Conservation (phyloP, 2,329 filamentous ascomycete genomes). For the Cytospora leucostoma region DNA sequence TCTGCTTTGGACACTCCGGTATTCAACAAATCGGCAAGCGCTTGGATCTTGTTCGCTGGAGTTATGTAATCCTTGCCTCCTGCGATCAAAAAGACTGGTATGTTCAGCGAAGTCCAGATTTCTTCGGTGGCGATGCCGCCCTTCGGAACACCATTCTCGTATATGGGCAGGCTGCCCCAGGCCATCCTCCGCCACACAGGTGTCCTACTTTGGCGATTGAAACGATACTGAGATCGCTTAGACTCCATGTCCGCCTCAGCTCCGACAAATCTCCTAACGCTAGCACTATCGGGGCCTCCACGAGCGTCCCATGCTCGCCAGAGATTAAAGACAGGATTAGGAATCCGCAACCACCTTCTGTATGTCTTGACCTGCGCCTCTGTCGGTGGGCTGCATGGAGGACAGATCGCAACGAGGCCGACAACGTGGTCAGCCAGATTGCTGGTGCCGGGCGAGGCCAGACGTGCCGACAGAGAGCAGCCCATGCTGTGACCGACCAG, state of each 20-base stretch:
- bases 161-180: constrained; percentile 66
- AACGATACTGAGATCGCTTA: constrained; percentile 67
- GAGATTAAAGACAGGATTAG: constrained; percentile 71
- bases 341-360: constrained; percentile 65
- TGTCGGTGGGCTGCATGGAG: constrained; percentile 64
- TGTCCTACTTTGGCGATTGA: constrained; percentile 82
- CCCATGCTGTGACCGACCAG: constrained; percentile 91
- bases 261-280: constrained; percentile 77
- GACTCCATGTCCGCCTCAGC: constrained; percentile 64
- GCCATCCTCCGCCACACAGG: constrained; percentile 82
- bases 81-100: constrained; percentile 77
- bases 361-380: constrained; percentile 53
- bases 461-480: constrained; percentile 71
- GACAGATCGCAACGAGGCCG: constrained; percentile 81
- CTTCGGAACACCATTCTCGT: constrained; percentile 51
- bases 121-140: constrained; percentile 70
- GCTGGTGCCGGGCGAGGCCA: constrained; percentile 60
- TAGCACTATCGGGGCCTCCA: constrained; percentile 75
- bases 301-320: constrained; percentile 77
- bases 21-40: constrained; percentile 56
- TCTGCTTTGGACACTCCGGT: constrained; percentile 29
- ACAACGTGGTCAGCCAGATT: constrained; percentile 65
- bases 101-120: constrained; percentile 70
- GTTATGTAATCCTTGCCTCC: constrained; percentile 78
- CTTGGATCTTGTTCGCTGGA: constrained; percentile 68